Percentiles rank a stretch among this genome's conserved stretches.
These are phyloP conservation scores for Salvia rosmarinus DNA, from an alignment of 257 asterid species.

Conservation along the genomic window DNA sequence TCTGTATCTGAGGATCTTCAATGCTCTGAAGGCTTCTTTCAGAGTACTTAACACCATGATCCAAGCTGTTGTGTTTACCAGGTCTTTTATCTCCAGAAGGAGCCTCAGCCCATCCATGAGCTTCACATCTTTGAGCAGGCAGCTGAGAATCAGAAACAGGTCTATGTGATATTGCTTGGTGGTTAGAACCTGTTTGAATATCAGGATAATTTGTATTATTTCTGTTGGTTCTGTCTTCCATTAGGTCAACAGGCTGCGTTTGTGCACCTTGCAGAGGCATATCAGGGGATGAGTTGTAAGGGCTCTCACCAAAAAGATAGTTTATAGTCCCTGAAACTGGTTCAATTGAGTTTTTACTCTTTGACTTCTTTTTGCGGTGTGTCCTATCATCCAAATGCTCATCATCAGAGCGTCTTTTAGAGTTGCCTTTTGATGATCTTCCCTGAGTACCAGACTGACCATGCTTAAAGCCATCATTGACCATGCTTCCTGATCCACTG, in stretches of 20 bases:
- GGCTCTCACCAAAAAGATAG: constrained; percentile 56
- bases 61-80: constrained; percentile 57
- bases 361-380: constrained; percentile 55
- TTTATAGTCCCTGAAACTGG: constrained; percentile 54
- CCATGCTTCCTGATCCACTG: constrained; percentile 46
- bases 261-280: constrained; percentile 48
- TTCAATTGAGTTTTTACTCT: constrained; percentile 51
- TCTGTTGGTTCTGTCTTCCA: constrained; percentile 42
- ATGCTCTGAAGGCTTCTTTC: constrained; percentile 53
- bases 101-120: constrained; percentile 44
- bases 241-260: constrained; percentile 38
- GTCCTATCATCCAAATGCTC: constrained; percentile 51
- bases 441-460: constrained; percentile 48
- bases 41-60: constrained; percentile 50
- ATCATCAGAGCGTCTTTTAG: constrained; percentile 61
- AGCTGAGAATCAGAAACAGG: constrained; percentile 56
- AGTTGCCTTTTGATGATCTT: constrained; percentile 48
- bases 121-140: constrained; percentile 54
- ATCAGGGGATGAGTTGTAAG: constrained; percentile 59
- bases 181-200: constrained; percentile 47
- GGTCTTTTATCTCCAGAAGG: constrained; percentile 54
- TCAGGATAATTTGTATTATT: constrained; percentile 49
- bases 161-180: constrained; percentile 48
- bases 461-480: constrained; percentile 44
- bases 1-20: constrained; percentile 50